Percentiles rank a stretch among this genome's conserved stretches.
phyloP scores from a whole-genome alignment of 345 rosid species.

The Camelina sativa region DNA sequence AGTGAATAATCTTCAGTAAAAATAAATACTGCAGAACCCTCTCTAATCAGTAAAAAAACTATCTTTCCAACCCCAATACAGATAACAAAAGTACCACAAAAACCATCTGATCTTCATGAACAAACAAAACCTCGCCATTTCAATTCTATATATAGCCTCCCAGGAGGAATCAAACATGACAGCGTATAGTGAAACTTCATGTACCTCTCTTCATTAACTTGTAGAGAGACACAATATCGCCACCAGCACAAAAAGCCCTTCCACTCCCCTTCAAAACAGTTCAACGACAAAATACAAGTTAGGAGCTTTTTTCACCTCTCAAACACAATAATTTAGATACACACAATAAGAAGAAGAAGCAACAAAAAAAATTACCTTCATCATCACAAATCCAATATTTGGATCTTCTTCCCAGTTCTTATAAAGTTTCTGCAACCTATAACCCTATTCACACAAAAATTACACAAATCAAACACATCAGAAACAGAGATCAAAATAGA shows the following conservation, averaged over 20 bases:
- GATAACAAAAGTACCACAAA: neutral
- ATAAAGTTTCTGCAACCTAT: slow-evolving; percentile 66
- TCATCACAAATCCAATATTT: slow-evolving; percentile 67
- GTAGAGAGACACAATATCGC: slow-evolving; percentile 76
- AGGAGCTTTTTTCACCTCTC: slow-evolving; percentile 8
- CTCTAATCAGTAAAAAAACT: neutral
- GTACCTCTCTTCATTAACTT: slow-evolving; percentile 70
- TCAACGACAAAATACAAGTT: slow-evolving; percentile 19
- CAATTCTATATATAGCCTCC: slow-evolving; percentile 7
- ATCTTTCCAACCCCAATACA: neutral
- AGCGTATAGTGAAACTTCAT: neutral
- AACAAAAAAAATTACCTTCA: slow-evolving; percentile 60
- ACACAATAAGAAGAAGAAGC: neutral
- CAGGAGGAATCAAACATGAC: neutral
- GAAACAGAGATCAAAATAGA: slow-evolving; percentile 3
- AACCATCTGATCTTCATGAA: neutral
- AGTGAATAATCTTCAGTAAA: neutral
- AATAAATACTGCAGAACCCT: neutral
- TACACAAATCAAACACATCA: neutral
- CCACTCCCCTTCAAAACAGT: slow-evolving; percentile 76
- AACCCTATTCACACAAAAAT: slow-evolving; percentile 49
- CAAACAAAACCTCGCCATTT: slow-evolving; percentile 1
- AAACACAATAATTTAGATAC: neutral
- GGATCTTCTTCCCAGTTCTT: slow-evolving; percentile 90
- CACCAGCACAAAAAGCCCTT: slow-evolving; percentile 96